Conservation (phyloP, 2,329 filamentous ascomycete species). For the Hypoxylon sp. region DNA sequence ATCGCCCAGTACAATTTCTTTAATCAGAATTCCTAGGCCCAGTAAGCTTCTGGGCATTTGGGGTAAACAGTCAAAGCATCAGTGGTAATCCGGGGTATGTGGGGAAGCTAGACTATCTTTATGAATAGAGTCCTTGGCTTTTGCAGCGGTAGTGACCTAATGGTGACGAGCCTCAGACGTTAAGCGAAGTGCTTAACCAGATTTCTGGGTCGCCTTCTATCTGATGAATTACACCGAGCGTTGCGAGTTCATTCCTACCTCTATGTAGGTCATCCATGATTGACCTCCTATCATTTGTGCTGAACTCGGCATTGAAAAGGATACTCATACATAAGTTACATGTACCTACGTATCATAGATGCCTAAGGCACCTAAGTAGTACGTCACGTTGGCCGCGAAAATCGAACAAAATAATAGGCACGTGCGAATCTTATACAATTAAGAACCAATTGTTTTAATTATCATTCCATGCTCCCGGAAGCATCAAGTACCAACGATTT, state of each 20-base stretch:
- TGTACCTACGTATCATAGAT: neutral
- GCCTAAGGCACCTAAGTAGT: too few relatives aligned
- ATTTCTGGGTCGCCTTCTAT: constrained; percentile 9
- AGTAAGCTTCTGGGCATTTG: constrained; percentile 21
- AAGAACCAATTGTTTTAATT: too few relatives aligned
- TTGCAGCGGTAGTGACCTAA: constrained; percentile 1
- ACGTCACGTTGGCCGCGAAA: too few relatives aligned
- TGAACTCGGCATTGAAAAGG: neutral
- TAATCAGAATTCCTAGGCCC: neutral
- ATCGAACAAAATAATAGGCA: too few relatives aligned
- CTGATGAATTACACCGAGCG: constrained; percentile 6
- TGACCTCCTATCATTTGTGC: neutral
- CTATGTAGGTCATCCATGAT: neutral
- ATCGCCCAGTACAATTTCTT: constrained; percentile 27
- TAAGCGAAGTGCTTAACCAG: constrained; percentile 24
- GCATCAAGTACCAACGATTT: too few relatives aligned
- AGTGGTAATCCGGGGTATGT: constrained; percentile 25
- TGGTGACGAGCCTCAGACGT: constrained; percentile 6
- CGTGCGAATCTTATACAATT: too few relatives aligned
- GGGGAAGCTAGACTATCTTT: constrained; percentile 23
- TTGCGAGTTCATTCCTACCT: constrained; percentile 1
- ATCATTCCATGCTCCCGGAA: too few relatives aligned
- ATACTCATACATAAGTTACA: neutral
- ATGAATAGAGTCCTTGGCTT: constrained; percentile 4
- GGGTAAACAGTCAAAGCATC: constrained; percentile 16